Conservation (phyloP, 1,284 basidiomycete genomes). For the Exsudoporus floridanus region DNA sequence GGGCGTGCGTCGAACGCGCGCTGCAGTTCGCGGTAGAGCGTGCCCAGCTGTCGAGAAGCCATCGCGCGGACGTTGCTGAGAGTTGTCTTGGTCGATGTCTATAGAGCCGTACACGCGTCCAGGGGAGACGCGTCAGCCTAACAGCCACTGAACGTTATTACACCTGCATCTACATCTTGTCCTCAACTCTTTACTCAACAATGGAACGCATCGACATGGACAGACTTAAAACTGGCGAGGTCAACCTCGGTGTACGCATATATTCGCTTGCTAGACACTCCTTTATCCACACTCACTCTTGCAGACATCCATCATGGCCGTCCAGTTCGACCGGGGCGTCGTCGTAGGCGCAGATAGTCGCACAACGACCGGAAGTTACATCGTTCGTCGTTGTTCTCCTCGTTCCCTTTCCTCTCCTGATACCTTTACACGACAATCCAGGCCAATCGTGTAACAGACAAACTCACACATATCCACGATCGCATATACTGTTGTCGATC, state of each 20-base stretch:
- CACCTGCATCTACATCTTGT: slow-evolving; percentile 10
- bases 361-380: slow-evolving; percentile 96
- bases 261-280: neutral
- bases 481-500: slow-evolving; percentile 99
- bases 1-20: slow-evolving; percentile 60
- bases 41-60: slow-evolving; percentile 50
- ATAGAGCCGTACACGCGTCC: slow-evolving; percentile 24
- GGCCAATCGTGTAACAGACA: slow-evolving; percentile 99
- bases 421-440: slow-evolving; percentile 30
- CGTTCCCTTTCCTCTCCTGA: neutral
- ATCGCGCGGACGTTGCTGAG: slow-evolving; percentile 35
- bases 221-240: slow-evolving; percentile 86
- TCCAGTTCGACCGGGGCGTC: slow-evolving; percentile 93
- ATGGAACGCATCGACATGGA: slow-evolving; percentile 76
- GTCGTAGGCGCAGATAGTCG: slow-evolving; percentile 96
- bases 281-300: slow-evolving; percentile 2
- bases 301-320: slow-evolving; percentile 99
- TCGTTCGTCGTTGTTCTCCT: slow-evolving; percentile 52
- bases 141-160: slow-evolving; percentile 15
- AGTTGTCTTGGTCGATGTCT: slow-evolving; percentile 14
- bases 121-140: slow-evolving; percentile 61
- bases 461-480: slow-evolving; percentile 95
- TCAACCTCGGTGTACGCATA: slow-evolving; percentile 85
- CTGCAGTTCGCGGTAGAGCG: slow-evolving; percentile 60
- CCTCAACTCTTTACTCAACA: slow-evolving; percentile 8